Evolutionary conservation across 768 basidiomycete genomes (phyloP).

Genomic region (Phylloporus sp.): DNA sequence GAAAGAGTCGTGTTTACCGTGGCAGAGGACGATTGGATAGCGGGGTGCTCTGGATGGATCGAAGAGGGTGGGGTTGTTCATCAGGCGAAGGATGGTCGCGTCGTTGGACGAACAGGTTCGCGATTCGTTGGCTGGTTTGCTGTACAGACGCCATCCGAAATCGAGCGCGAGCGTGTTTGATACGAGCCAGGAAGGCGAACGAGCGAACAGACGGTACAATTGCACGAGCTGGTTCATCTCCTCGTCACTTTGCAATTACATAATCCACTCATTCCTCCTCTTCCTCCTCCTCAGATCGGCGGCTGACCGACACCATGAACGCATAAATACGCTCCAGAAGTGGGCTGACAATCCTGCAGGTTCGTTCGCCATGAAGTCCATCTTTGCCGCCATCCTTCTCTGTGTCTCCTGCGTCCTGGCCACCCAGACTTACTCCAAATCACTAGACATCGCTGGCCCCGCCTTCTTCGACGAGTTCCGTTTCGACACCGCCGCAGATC

Average conservation of each 20-base stretch:
- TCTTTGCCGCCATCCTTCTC: neutral
- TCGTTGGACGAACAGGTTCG: no score
- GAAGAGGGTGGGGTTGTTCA: conserved; percentile 71
- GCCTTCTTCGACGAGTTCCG: conserved; percentile 47
- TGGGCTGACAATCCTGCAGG: conserved; percentile 1
- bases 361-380: conserved; percentile 9
- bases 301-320: conserved; percentile 1
- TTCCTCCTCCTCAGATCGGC: no score
- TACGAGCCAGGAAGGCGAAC: no score
- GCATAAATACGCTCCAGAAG: neutral
- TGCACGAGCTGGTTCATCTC: no score
- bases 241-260: no score
- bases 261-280: no score
- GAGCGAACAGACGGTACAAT: no score
- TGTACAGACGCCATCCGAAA: neutral
- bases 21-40: conserved; percentile 91
- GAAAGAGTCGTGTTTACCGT: conserved; percentile 50
- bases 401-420: conserved; percentile 1
- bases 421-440: conserved; percentile 6
- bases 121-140: neutral
- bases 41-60: conserved; percentile 77
- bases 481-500: conserved; percentile 49
- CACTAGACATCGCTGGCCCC: conserved; percentile 42
- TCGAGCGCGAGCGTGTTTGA: neutral
- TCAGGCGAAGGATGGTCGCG: conserved; percentile 56